phyloP scores from a whole-genome alignment of 108 stramenopile species.

The Halocafeteria seosinensis region DNA sequence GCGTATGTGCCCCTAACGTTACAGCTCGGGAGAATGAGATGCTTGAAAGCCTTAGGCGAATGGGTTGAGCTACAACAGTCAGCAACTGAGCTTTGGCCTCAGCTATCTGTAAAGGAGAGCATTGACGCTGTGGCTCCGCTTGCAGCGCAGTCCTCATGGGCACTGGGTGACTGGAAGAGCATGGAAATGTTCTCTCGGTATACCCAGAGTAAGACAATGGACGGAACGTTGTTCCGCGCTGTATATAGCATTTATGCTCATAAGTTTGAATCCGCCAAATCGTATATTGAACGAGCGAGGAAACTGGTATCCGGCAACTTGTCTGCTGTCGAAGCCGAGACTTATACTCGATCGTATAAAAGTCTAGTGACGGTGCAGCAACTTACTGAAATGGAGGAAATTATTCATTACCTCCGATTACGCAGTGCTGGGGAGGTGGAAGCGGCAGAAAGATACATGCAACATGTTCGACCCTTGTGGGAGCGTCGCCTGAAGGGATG shows the following conservation, averaged over 20 bases:
- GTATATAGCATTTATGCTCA: conserved; percentile 65
- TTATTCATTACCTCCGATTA: conserved; percentile 53
- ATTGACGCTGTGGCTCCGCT: conserved; percentile 26
- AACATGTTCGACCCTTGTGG: conserved; percentile 53
- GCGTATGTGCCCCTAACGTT: background rate
- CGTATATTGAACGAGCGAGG: conserved; percentile 27
- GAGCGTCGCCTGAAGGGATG: conserved; percentile 55
- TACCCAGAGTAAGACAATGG: conserved; percentile 17
- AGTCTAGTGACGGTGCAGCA: conserved; percentile 79
- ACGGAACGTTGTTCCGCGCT: conserved; percentile 75
- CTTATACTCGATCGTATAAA: conserved; percentile 66
- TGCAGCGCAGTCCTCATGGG: conserved; percentile 74
- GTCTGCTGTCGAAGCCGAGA: conserved; percentile 73
- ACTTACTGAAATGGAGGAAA: conserved; percentile 65
- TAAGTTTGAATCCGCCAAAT: conserved; percentile 11
- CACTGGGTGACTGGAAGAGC: conserved; percentile 70
- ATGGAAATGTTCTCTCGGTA: conserved; percentile 58
- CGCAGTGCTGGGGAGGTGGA: conserved; percentile 22
- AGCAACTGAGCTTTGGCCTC: conserved; percentile 49
- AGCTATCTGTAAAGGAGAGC: conserved; percentile 37
- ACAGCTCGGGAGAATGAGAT: conserved; percentile 59
- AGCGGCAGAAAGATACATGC: conserved; percentile 27
- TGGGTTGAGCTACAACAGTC: conserved; percentile 67
- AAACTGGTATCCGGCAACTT: conserved; percentile 37
- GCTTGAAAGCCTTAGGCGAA: conserved; percentile 76